Conservation (phyloP, 345 rosid species). For the Melaleuca alternifolia region DNA sequence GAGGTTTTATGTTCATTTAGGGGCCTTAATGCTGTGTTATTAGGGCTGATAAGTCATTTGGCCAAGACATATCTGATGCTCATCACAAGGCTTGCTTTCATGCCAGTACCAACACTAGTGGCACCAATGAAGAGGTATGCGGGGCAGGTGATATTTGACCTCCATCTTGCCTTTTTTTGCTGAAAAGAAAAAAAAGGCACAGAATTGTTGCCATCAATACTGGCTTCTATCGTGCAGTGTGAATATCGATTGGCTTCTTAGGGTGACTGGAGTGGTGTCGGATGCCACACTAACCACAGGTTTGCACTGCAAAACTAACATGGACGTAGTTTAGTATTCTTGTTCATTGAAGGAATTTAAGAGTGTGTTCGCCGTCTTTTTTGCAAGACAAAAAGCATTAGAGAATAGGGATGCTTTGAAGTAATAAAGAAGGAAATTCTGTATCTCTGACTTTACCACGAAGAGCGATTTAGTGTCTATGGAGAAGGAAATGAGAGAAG, state of each 20-base stretch:
- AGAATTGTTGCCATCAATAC: background rate
- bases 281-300: slow-evolving; percentile 93
- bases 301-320: background rate
- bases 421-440: slow-evolving; percentile 79
- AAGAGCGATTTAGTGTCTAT: slow-evolving; percentile 73
- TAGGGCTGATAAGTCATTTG: slow-evolving; percentile 82
- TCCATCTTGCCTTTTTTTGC: background rate
- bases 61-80: slow-evolving; percentile 87
- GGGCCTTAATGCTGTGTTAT: slow-evolving; percentile 91
- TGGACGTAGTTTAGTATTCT: background rate
- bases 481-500: slow-evolving; percentile 98
- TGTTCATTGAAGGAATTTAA: background rate
- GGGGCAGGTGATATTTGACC: slow-evolving; percentile 43
- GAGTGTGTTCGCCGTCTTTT: background rate
- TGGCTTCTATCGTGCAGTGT: slow-evolving; percentile 98
- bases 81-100: slow-evolving; percentile 87
- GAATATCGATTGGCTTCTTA: slow-evolving; percentile 79
- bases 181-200: background rate
- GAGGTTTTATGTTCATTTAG: slow-evolving; percentile 16
- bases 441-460: slow-evolving; percentile 73
- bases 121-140: slow-evolving; percentile 98
- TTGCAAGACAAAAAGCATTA: slow-evolving; percentile 73
- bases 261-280: slow-evolving; percentile 98
- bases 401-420: slow-evolving; percentile 80
- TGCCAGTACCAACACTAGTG: slow-evolving; percentile 78